Conservation (phyloP, 1,284 basidiomycete genomes). For the Xerocomus tenax region DNA sequence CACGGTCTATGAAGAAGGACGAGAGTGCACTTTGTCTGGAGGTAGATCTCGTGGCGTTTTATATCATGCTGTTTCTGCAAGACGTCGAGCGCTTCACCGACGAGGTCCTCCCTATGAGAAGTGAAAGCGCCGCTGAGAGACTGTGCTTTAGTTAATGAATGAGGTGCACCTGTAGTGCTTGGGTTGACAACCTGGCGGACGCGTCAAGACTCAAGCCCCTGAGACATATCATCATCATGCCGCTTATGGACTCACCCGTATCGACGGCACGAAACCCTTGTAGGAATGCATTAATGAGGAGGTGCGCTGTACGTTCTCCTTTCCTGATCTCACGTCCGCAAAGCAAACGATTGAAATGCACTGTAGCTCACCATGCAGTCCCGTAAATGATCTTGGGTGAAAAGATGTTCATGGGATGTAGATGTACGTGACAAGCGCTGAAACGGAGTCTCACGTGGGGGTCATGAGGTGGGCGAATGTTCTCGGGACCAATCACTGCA, state of each 20-base stretch:
- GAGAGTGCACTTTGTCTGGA: slow-evolving; percentile 65
- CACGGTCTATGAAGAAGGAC: slow-evolving; percentile 3
- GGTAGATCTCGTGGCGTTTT: slow-evolving; percentile 53
- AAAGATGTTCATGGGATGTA: slow-evolving; percentile 23
- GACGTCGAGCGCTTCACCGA: slow-evolving; percentile 59
- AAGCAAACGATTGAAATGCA: neutral
- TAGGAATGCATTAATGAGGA: slow-evolving; percentile 63
- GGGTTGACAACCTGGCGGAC: slow-evolving; percentile 57
- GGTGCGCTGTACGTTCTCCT: slow-evolving; percentile 56
- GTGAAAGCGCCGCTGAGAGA: neutral
- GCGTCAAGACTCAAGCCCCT: slow-evolving; percentile 17
- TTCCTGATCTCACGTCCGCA: slow-evolving; percentile 44
- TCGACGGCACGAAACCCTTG: slow-evolving; percentile 74
- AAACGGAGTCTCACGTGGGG: slow-evolving; percentile 15
- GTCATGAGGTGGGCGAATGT: too few relatives aligned
- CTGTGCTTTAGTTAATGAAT: neutral
- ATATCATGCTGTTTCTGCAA: slow-evolving; percentile 47
- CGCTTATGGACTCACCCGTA: slow-evolving; percentile 45
- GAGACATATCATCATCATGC: neutral
- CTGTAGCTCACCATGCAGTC: slow-evolving; percentile 50
- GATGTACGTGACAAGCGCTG: slow-evolving; percentile 4
- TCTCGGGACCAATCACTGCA: neutral
- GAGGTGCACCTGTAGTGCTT: slow-evolving; percentile 60
- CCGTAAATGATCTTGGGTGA: slow-evolving; percentile 53
- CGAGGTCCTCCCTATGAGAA: slow-evolving; percentile 59